A percentile compares a stretch with the other conserved stretches of the same genome.
phyloP scores from a whole-genome alignment of 169 alveolate species.

The Plasmodium inui region DNA sequence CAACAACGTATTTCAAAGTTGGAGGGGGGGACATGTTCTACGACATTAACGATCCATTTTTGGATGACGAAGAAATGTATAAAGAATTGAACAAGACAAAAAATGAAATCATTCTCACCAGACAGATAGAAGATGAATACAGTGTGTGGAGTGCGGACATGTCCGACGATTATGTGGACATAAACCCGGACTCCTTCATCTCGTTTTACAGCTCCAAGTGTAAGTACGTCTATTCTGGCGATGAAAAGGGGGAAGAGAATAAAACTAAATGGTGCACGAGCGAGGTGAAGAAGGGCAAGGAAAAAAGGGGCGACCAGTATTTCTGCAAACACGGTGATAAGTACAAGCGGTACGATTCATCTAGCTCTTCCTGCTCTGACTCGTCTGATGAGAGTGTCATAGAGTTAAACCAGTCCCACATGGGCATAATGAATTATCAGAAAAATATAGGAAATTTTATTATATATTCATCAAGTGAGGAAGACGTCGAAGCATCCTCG shows the following conservation, averaged over 20 bases:
- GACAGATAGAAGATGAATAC: conserved; percentile 82
- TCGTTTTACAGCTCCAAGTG: conserved; percentile 70
- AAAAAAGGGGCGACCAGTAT: neutral
- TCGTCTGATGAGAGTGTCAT: conserved; percentile 6
- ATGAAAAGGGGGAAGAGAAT: conserved; percentile 14
- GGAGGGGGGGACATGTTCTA: conserved; percentile 89
- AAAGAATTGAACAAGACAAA: conserved; percentile 78
- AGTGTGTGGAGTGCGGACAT: conserved; percentile 87
- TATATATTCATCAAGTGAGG: conserved; percentile 74
- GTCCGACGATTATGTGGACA: conserved; percentile 71
- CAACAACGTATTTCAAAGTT: conserved; percentile 80
- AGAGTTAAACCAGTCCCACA: neutral
- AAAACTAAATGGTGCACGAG: neutral
- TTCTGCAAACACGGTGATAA: neutral
- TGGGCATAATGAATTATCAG: conserved; percentile 8
- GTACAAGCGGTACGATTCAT: neutral
- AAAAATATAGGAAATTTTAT: neutral
- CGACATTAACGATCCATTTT: conserved; percentile 86
- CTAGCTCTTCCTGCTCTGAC: neutral
- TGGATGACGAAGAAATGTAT: conserved; percentile 85
- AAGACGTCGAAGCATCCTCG: conserved; percentile 27
- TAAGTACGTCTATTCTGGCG: conserved; percentile 30
- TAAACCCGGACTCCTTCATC: conserved; percentile 48
- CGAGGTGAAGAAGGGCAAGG: neutral
- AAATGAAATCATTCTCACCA: conserved; percentile 78